These are phyloP conservation scores for Endoconidiophora polonica DNA, from an alignment of 2,329 filamentous ascomycete genomes.

Conservation along the genomic window DNA sequence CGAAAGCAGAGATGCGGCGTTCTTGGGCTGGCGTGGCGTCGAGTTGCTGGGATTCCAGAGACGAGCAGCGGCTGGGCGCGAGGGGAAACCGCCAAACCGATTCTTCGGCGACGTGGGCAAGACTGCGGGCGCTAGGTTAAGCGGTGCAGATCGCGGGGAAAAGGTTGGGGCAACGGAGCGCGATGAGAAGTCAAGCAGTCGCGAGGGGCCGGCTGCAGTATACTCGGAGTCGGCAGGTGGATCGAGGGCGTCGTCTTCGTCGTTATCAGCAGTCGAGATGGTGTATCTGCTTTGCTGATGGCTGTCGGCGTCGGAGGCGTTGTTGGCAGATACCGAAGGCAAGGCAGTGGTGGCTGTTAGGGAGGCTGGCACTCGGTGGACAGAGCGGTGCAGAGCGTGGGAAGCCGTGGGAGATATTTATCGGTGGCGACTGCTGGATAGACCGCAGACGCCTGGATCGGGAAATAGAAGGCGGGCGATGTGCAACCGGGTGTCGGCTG, in stretches of 20 bases:
- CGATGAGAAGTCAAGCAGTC: constrained; percentile 2
- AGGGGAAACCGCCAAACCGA: constrained; percentile 18
- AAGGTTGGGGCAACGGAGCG: constrained; percentile 7
- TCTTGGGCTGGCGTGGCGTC: constrained; percentile 28
- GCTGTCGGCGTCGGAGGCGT: not conserved
- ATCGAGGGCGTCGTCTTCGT: not conserved
- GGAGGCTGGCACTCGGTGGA: constrained; percentile 8
- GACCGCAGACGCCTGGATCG: constrained; percentile 20
- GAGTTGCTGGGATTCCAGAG: constrained; percentile 47
- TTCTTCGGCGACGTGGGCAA: constrained; percentile 1
- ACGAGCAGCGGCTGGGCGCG: constrained; percentile 29
- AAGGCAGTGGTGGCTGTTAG: constrained; percentile 10
- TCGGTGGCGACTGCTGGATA: constrained; percentile 26
- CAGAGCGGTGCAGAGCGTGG: constrained; percentile 18
- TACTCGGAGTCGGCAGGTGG: not conserved
- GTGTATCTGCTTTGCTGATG: not conserved
- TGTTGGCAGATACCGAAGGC: not conserved
- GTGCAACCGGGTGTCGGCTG: not conserved
- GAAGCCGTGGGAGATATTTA: constrained; percentile 32
- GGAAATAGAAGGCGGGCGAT: not conserved
- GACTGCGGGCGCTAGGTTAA: not conserved
- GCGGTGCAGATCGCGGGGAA: not conserved
- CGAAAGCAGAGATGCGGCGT: constrained; percentile 11
- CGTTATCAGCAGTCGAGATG: not conserved
- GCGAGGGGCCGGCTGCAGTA: not conserved